These are phyloP conservation scores for Botrytis deweyae DNA, from an alignment of 2,329 filamentous ascomycete genomes.

Conservation along the genomic window DNA sequence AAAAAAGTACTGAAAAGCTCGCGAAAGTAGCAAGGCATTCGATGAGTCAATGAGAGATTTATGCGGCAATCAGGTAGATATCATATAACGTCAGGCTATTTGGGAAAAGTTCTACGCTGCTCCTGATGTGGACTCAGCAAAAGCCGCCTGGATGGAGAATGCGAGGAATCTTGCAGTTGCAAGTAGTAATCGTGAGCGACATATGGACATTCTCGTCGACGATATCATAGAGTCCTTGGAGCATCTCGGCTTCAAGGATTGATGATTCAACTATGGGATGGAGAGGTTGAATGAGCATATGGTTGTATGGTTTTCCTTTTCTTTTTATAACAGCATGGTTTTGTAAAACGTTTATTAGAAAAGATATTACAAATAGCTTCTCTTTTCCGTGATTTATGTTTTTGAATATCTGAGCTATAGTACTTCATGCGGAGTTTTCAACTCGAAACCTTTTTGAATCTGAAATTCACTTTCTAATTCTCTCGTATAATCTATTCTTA, in stretches of 20 bases:
- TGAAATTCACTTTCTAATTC: too few species aligned
- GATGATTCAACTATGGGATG: background rate
- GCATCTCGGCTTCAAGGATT: background rate
- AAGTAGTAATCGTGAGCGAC: background rate
- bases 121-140: too few species aligned
- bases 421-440: too few species aligned
- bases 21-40: background rate
- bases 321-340: too few species aligned
- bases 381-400: background rate
- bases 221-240: too few species aligned
- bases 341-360: background rate
- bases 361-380: background rate
- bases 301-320: background rate
- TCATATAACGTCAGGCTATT: rapidly evolving
- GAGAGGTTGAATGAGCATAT: background rate
- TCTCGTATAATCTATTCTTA: too few species aligned
- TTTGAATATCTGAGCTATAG: background rate
- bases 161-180: background rate
- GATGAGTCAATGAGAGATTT: background rate
- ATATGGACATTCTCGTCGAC: too few species aligned
- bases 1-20: too few species aligned
- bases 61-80: rapidly evolving
- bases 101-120: background rate
- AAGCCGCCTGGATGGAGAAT: background rate
- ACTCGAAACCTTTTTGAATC: too few species aligned